These are phyloP conservation scores for Colletotrichum simmondsii DNA, from an alignment of 2,329 filamentous ascomycete genomes.

Conservation along the genomic window DNA sequence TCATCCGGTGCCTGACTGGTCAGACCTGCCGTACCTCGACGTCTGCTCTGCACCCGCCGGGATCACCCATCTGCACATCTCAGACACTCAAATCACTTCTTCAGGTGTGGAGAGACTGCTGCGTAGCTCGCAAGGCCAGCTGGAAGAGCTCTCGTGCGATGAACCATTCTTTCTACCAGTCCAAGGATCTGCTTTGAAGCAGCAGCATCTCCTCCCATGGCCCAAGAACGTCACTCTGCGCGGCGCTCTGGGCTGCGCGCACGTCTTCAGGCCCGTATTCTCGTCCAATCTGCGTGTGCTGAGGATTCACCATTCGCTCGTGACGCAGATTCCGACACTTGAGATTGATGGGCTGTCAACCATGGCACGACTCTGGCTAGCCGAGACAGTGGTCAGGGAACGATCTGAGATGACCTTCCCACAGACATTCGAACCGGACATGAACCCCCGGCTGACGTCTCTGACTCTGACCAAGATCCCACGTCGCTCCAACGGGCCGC, in stretches of 20 bases:
- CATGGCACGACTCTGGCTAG: slow-evolving; percentile 50
- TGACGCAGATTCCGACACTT: slow-evolving; percentile 65
- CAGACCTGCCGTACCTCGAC: slow-evolving; percentile 35
- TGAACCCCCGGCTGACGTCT: slow-evolving; percentile 65
- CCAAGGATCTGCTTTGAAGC: slow-evolving; percentile 4
- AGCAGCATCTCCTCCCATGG: slow-evolving; percentile 37
- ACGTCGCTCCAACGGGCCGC: slow-evolving; percentile 60
- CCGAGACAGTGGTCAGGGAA: slow-evolving; percentile 56
- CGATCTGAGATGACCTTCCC: slow-evolving; percentile 59
- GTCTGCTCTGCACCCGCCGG: slow-evolving; percentile 43
- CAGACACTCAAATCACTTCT: slow-evolving; percentile 59
- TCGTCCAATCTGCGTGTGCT: slow-evolving; percentile 64
- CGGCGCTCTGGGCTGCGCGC: slow-evolving; percentile 57
- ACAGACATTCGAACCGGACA: slow-evolving; percentile 61
- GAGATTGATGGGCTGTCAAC: slow-evolving; percentile 48
- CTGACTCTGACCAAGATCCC: slow-evolving; percentile 67
- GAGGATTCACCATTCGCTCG: slow-evolving; percentile 68
- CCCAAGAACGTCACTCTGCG: slow-evolving; percentile 46
- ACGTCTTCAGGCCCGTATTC: slow-evolving; percentile 63
- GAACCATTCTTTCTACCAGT: slow-evolving; percentile 41
- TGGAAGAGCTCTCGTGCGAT: slow-evolving; percentile 66
- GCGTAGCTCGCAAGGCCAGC: slow-evolving; percentile 52
- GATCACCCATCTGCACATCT: slow-evolving; percentile 66
- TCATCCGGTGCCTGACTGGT: slow-evolving; percentile 11
- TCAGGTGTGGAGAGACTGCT: slow-evolving; percentile 57